A percentile compares a stretch with the other conserved stretches of the same genome.
Evolutionary conservation across 441 rosid genomes (phyloP).

Genomic region (Pelargonium cotyledonis): DNA sequence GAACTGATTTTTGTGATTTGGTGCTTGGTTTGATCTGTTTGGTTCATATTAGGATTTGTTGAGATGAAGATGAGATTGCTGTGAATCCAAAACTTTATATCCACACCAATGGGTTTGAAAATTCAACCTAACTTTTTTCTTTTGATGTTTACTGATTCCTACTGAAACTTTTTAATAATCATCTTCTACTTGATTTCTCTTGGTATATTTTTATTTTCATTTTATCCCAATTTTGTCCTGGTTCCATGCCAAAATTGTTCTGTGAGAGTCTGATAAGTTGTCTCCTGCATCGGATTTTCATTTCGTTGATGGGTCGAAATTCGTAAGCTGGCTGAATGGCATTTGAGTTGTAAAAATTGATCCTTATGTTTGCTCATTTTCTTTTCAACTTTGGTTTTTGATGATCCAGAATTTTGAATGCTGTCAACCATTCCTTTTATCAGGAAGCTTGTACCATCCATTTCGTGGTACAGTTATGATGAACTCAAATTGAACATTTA

Average conservation of each 20-base stretch:
- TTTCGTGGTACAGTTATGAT: neutral
- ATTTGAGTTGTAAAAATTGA: neutral
- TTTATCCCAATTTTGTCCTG: no score
- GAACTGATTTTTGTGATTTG: no score
- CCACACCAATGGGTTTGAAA: neutral
- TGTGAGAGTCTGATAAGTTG: neutral
- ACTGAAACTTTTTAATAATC: neutral
- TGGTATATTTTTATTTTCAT: no score
- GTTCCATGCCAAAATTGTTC: neutral
- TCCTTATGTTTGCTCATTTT: neutral
- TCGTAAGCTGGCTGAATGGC: neutral
- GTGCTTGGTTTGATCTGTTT: no score
- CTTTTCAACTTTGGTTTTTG: neutral
- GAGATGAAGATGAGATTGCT: no score
- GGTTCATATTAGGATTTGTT: no score
- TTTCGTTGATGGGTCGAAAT: neutral
- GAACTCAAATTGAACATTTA: no score
- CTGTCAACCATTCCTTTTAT: neutral
- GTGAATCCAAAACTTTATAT: neutral
- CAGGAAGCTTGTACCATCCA: neutral
- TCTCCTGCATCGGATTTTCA: neutral
- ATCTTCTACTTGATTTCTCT: neutral
- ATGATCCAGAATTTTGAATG: neutral
- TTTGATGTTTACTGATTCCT: neutral
- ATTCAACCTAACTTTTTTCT: slow-evolving; percentile 1